These are phyloP conservation scores for Hypericum perforatum DNA, from an alignment of 345 rosid species.

Conservation along the genomic window DNA sequence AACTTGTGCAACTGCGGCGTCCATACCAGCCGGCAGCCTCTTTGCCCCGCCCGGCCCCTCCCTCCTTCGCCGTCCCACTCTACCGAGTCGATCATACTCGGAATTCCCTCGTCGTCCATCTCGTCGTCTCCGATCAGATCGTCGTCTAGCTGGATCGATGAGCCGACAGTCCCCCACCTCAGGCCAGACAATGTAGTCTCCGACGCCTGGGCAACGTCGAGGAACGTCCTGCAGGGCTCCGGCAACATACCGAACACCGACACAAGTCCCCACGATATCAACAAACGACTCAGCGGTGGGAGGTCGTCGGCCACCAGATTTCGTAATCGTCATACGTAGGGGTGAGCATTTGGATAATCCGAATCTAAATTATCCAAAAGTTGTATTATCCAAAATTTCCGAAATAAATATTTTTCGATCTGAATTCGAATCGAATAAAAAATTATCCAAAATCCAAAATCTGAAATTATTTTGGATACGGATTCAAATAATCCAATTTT, in stretches of 20 bases:
- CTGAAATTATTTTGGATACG: too few species aligned
- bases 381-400: too few species aligned
- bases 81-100: background rate
- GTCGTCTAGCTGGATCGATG: background rate
- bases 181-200: conserved; percentile 49
- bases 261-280: conserved; percentile 67
- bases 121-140: conserved; percentile 31
- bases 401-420: too few species aligned
- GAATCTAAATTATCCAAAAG: too few species aligned
- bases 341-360: too few species aligned
- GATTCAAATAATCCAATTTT: too few species aligned
- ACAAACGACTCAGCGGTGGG: conserved; percentile 62
- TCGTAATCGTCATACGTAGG: too few species aligned
- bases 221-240: conserved; percentile 37
- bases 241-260: conserved; percentile 75
- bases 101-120: conserved; percentile 29
- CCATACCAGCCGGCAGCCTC: conserved; percentile 85
- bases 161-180: conserved; percentile 24
- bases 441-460: too few species aligned
- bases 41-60: conserved; percentile 52
- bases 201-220: conserved; percentile 74
- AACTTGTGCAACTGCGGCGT: conserved; percentile 96
- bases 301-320: conserved; percentile 61
- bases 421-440: too few species aligned
- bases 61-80: conserved; percentile 26